Evolutionary conservation across 176 grass and related monocot genomes (phyloP), one percentile per base, ranked within the genome.

Genomic region (Guadua angustifolia): DNA sequence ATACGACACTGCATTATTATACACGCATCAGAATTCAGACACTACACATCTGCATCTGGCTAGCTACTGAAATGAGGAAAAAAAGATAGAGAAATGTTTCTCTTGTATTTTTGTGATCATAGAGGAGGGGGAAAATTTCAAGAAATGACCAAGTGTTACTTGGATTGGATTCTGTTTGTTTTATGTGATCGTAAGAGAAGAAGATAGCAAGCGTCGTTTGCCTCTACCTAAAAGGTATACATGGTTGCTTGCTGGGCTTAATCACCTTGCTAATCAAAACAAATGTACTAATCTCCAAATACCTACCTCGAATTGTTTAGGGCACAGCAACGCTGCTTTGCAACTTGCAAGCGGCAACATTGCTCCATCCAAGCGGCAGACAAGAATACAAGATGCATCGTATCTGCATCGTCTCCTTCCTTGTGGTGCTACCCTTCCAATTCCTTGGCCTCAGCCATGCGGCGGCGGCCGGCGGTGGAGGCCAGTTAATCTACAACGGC

Each of bases 401-500:
- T 35, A 1, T 16, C n/a, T 49, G 13, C 42, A 5, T 52, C 71
- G 46, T 63, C 44, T 21, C 53, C 75, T 79, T 61, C 52, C 74
- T 79, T 52, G 74, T 9, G 50, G 1, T 79, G 15, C 53, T 79
- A 14, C 56, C 64, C 13, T 63, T 62, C 56, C 43, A 72, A 5
- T 32, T 49, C 65, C 52, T 59, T 77, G 73, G 24, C 17, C 39
- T 57, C 64, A 58, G 51, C 74, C 74, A 70, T 29, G 32, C 36
- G 58, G n/a, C 32, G 12, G 67, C 22, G 3, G 36, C 14, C 24
- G 73, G n/a, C 22, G 49, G 10, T 21, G 59, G 2, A 9, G 7
- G 3, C 55, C 26, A 62, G 55, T 86, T 86, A 43, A 50, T 26
- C 43, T 79, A 86, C 55, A 61, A 86, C 9, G 84, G 84, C 21